A percentile compares a stretch with the other conserved stretches of the same genome.
Conservation (phyloP, 768 basidiomycete species). For the Rhodotorula paludigena region DNA sequence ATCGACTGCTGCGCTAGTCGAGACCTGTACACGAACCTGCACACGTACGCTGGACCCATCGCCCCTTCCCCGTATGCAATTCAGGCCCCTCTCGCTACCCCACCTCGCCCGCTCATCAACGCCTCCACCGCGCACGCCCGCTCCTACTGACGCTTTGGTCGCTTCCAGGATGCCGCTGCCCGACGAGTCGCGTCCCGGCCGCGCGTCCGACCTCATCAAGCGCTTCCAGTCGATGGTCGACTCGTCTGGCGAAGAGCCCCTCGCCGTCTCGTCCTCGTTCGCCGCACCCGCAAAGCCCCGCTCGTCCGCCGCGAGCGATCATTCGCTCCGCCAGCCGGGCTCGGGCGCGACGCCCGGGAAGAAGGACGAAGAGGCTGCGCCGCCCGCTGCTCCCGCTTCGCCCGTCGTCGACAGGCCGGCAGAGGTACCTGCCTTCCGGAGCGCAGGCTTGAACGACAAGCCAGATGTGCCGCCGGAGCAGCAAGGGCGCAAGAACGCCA, state of each 20-base stretch:
- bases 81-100: background rate
- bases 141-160: background rate
- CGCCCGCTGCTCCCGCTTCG: background rate
- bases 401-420: background rate
- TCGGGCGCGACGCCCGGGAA: too few species aligned
- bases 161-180: background rate
- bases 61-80: too few species aligned
- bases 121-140: too few species aligned
- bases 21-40: too few species aligned
- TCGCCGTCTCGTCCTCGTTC: slow-evolving; percentile 17
- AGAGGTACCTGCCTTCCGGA: background rate
- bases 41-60: too few species aligned
- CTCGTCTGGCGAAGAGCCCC: background rate
- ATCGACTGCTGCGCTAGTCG: too few species aligned
- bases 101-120: background rate
- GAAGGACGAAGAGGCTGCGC: too few species aligned
- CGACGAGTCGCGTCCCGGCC: slow-evolving; percentile 10
- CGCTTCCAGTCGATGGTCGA: slow-evolving; percentile 28
- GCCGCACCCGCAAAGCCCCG: slow-evolving; percentile 10
- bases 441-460: slow-evolving; percentile 9
- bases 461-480: background rate
- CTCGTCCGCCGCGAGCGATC: background rate
- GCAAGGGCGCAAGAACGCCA: slow-evolving; percentile 13
- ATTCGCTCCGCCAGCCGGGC: background rate
- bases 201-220: slow-evolving; percentile 23